Evolutionary conservation across 83 land plant species (phyloP).

Genomic region (Picea engelmannii): DNA sequence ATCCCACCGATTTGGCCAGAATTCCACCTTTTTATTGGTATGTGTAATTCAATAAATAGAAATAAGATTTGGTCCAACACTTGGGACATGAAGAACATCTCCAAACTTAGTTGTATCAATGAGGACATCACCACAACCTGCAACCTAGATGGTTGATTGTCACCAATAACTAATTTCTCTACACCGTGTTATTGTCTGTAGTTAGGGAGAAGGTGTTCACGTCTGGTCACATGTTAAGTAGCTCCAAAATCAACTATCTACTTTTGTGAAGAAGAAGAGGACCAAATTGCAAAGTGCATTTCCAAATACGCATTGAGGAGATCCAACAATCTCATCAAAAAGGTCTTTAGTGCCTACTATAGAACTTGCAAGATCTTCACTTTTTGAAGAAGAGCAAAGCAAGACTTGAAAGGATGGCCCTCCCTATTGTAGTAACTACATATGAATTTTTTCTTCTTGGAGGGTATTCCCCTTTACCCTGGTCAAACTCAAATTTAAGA

Average conservation of each 20-base stretch:
- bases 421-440: no score
- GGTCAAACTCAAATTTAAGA: no score
- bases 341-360: no score
- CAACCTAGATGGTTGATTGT: neutral
- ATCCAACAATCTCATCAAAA: neutral
- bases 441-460: no score
- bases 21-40: no score
- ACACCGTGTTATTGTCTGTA: neutral
- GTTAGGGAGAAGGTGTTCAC: neutral
- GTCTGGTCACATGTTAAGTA: neutral
- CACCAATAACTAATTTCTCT: neutral
- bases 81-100: neutral
- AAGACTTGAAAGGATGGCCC: no score
- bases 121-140: neutral
- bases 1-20: no score
- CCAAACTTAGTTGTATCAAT: neutral
- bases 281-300: neutral
- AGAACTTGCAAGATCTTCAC: neutral
- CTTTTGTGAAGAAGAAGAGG: neutral
- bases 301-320: neutral
- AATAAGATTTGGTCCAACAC: neutral
- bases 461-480: no score
- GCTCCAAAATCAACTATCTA: neutral
- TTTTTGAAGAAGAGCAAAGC: neutral
- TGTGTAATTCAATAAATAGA: no score